A percentile compares a stretch with the other conserved stretches of the same genome.
Evolutionary conservation across 2,329 filamentous ascomycete species (phyloP).

Genomic region (Colletotrichum coccodes): DNA sequence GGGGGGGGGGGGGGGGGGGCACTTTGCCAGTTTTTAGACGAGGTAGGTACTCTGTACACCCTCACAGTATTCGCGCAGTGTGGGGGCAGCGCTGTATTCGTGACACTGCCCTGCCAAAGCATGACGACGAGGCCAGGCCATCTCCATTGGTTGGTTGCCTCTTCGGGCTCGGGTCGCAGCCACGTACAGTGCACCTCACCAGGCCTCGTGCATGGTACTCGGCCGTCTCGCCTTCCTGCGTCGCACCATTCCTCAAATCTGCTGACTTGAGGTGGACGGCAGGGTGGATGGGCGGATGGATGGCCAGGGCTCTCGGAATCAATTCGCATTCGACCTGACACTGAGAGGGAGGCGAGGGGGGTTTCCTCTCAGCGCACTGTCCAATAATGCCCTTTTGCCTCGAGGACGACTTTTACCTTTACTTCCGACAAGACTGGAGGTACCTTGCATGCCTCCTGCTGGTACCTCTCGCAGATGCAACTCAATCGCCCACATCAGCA

Average conservation of each 20-base stretch:
- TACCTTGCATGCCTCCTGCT: background rate
- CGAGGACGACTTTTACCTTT: background rate
- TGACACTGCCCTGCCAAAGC: constrained; percentile 24
- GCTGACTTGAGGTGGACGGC: background rate
- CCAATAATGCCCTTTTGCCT: background rate
- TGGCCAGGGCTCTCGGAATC: background rate
- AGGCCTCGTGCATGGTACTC: background rate
- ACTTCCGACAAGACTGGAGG: constrained; percentile 3
- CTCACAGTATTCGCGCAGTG: constrained; percentile 11
- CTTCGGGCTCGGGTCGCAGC: background rate
- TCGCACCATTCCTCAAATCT: background rate
- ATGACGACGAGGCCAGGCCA: constrained; percentile 23
- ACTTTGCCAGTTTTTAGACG: background rate
- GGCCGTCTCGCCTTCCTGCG: background rate
- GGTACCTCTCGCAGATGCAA: background rate
- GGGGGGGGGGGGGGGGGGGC: background rate
- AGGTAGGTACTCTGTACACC: background rate
- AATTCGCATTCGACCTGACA: background rate
- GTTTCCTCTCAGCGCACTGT: constrained; percentile 14
- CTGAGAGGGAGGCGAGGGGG: background rate
- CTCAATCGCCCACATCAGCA: background rate
- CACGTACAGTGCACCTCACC: constrained; percentile 1
- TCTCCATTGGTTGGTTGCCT: background rate
- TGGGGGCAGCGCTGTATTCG: constrained; percentile 28
- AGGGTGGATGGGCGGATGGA: background rate